phyloP scores from a whole-genome alignment of 352 stramenopile genomes.

The Aphanomyces invadans region DNA sequence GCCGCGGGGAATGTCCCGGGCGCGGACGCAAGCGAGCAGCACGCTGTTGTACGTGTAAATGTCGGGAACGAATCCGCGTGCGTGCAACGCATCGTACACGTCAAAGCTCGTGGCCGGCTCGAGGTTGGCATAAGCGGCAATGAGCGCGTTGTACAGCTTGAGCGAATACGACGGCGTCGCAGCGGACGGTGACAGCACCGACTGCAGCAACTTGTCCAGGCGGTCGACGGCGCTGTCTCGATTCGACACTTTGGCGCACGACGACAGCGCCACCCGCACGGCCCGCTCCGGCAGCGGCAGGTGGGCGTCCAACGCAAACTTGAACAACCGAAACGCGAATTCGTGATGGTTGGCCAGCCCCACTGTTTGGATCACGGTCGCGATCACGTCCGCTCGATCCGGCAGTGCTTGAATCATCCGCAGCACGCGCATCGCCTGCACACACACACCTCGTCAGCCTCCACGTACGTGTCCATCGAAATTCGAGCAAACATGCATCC shows the following conservation, averaged over 20 bases:
- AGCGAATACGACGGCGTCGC: constrained; percentile 30
- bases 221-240: constrained; percentile 30
- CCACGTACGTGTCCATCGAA: no score
- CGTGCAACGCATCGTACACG: constrained; percentile 43
- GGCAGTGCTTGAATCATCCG: constrained; percentile 3
- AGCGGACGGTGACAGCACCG: constrained; percentile 33
- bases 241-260: constrained; percentile 8
- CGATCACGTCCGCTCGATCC: background rate
- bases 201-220: constrained; percentile 51
- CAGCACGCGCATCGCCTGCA: background rate
- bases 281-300: background rate
- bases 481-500: no score
- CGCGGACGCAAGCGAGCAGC: constrained; percentile 48
- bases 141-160: constrained; percentile 80
- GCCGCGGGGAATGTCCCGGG: constrained; percentile 37
- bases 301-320: background rate
- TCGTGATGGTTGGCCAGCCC: constrained; percentile 12
- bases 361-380: background rate
- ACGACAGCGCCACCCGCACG: background rate
- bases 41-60: constrained; percentile 72
- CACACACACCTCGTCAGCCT: no score
- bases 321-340: constrained; percentile 7
- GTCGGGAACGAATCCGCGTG: constrained; percentile 35
- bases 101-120: constrained; percentile 35
- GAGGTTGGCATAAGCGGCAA: constrained; percentile 66